Evolutionary conservation across 805 yeast species (phyloP).

Genomic region (Yarrowia porcina): DNA sequence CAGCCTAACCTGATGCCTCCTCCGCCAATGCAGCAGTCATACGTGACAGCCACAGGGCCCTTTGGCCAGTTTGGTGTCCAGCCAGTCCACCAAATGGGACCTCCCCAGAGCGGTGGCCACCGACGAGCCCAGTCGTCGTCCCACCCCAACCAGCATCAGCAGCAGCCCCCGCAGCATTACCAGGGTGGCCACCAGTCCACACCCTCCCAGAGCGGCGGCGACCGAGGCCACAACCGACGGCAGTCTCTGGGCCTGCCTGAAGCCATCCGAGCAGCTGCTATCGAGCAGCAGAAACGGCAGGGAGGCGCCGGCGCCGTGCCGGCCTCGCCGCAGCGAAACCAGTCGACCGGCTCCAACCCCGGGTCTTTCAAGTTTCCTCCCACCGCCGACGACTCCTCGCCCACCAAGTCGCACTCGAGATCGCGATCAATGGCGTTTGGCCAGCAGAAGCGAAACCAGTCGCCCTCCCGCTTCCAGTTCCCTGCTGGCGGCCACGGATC

Average conservation of each 20-base stretch:
- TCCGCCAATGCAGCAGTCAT: slow-evolving; percentile 29
- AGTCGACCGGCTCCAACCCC: slow-evolving; percentile 2
- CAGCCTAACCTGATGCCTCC: slow-evolving; percentile 35
- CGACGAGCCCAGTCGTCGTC: slow-evolving; percentile 40
- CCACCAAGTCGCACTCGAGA: slow-evolving; percentile 23
- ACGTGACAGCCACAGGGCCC: slow-evolving; percentile 30
- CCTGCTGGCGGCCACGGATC: slow-evolving; percentile 46
- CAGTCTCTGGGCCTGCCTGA: slow-evolving; percentile 89
- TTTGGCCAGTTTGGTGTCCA: slow-evolving; percentile 33
- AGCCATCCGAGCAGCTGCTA: slow-evolving; percentile 96
- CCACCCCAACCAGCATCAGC: slow-evolving; percentile 18
- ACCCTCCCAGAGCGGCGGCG: slow-evolving; percentile 27
- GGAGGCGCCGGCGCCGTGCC: slow-evolving; percentile 25
- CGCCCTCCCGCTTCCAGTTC: slow-evolving; percentile 57
- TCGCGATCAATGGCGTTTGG: neutral
- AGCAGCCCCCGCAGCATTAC: slow-evolving; percentile 14
- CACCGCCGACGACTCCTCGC: slow-evolving; percentile 27
- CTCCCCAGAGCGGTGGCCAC: slow-evolving; percentile 33
- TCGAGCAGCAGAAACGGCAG: slow-evolving; percentile 63
- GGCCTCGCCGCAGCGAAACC: slow-evolving; percentile 26
- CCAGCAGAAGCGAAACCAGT: slow-evolving; percentile 15
- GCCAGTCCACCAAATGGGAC: slow-evolving; percentile 28
- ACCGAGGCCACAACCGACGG: slow-evolving; percentile 77
- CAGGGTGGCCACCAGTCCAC: slow-evolving; percentile 6
- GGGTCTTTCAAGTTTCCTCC: slow-evolving; percentile 34